A percentile compares a stretch with the other conserved stretches of the same genome.
These are phyloP conservation scores for Kurtzmaniella fragi DNA, from an alignment of 805 yeast genomes.

Conservation along the genomic window DNA sequence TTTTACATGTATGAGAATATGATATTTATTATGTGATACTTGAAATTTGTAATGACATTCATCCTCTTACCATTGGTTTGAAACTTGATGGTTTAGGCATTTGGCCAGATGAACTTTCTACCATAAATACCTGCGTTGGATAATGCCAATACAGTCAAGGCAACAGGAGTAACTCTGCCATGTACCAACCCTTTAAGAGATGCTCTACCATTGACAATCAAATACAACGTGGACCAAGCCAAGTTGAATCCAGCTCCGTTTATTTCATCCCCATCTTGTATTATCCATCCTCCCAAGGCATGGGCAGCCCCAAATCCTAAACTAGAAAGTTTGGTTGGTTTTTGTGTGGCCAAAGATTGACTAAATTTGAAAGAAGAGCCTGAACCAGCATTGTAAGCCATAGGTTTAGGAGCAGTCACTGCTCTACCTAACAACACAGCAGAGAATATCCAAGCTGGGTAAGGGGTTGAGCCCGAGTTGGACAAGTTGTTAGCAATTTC, in stretches of 20 bases:
- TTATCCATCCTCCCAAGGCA: constrained; percentile 68
- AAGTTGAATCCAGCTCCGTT: constrained; percentile 77
- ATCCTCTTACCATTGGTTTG: no score
- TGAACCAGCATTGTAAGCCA: constrained; percentile 10
- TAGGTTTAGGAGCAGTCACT: constrained; percentile 8
- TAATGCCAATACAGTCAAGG: constrained; percentile 52
- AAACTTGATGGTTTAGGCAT: neutral
- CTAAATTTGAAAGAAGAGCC: constrained; percentile 16
- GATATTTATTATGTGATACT: no score
- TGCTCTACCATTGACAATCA: constrained; percentile 64
- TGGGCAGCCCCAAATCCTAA: constrained; percentile 57
- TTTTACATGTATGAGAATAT: neutral
- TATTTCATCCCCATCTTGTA: constrained; percentile 67
- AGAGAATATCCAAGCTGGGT: constrained; percentile 17
- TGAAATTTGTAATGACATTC: no score
- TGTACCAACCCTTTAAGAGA: constrained; percentile 48
- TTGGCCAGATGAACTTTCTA: constrained; percentile 53
- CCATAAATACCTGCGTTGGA: constrained; percentile 68
- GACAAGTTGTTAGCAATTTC: neutral
- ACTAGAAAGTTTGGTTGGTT: constrained; percentile 40
- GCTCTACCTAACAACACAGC: constrained; percentile 13
- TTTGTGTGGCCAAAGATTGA: constrained; percentile 12
- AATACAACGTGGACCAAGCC: constrained; percentile 78
- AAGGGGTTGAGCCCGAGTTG: constrained; percentile 10
- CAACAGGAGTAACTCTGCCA: constrained; percentile 59